phyloP scores from a whole-genome alignment of 768 basidiomycete species.

The Psilocybe cyanescens region DNA sequence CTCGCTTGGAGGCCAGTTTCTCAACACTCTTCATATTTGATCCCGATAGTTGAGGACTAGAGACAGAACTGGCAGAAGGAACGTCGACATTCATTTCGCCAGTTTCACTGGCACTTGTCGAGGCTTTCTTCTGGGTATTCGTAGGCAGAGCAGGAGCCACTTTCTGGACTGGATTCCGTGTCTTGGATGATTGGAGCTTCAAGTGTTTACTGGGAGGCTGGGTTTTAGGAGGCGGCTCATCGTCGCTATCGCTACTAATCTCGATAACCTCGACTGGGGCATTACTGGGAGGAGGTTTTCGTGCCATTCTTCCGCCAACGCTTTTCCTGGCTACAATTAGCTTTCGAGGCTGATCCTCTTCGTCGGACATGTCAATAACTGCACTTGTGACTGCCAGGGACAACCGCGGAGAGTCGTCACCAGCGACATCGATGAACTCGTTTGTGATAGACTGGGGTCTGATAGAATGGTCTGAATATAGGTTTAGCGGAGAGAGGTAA shows the following conservation, averaged over 20 bases:
- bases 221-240: not conserved
- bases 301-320: not conserved
- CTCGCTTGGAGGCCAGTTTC: not conserved
- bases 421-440: not conserved
- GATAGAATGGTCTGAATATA: not conserved
- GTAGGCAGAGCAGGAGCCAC: not conserved
- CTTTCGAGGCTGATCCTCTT: not conserved
- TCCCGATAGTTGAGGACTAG: not conserved
- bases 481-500: not conserved
- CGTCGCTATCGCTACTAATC: not conserved
- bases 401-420: not conserved
- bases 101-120: not conserved
- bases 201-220: not conserved
- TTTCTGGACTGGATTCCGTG: not conserved
- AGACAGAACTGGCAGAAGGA: not conserved
- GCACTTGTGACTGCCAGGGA: not conserved
- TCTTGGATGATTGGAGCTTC: not conserved
- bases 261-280: not conserved
- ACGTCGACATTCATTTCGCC: not conserved
- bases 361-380: not conserved
- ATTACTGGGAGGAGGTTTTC: not conserved
- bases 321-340: not conserved
- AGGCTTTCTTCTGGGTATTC: not conserved
- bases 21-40: not conserved
- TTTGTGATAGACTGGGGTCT: not conserved